Evolutionary conservation across 1,284 basidiomycete genomes (phyloP).

Genomic region (Irpex sp.): DNA sequence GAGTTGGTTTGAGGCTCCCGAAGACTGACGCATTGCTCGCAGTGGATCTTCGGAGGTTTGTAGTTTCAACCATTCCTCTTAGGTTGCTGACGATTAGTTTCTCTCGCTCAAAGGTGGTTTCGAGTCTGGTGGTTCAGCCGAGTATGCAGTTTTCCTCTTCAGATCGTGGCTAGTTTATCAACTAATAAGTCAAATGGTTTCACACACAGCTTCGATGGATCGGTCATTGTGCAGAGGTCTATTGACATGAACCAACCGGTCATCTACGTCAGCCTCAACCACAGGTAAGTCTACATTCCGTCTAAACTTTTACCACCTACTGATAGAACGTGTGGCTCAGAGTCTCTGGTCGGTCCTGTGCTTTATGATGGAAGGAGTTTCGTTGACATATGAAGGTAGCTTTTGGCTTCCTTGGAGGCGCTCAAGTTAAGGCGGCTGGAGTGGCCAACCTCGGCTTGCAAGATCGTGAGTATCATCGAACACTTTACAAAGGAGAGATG

Average conservation of each 20-base stretch:
- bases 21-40: background rate
- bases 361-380: background rate
- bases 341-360: background rate
- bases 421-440: conserved; percentile 32
- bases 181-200: too few relatives aligned
- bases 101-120: conserved; percentile 3
- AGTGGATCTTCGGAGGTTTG: conserved; percentile 53
- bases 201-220: too few relatives aligned
- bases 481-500: background rate
- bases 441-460: conserved; percentile 34
- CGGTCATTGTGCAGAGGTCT: conserved; percentile 42
- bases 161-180: too few relatives aligned
- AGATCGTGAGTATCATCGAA: conserved; percentile 25
- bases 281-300: conserved; percentile 14
- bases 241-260: conserved; percentile 26
- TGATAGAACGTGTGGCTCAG: background rate
- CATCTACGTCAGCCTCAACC: conserved; percentile 26
- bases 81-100: too few relatives aligned
- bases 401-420: conserved; percentile 32
- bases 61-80: too few relatives aligned
- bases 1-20: background rate
- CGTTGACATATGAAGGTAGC: conserved; percentile 10
- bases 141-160: background rate
- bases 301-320: background rate
- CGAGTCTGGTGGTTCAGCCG: conserved; percentile 2